Evolutionary conservation across 2,329 filamentous ascomycete species (phyloP).

Genomic region (Epichloe scottii): DNA sequence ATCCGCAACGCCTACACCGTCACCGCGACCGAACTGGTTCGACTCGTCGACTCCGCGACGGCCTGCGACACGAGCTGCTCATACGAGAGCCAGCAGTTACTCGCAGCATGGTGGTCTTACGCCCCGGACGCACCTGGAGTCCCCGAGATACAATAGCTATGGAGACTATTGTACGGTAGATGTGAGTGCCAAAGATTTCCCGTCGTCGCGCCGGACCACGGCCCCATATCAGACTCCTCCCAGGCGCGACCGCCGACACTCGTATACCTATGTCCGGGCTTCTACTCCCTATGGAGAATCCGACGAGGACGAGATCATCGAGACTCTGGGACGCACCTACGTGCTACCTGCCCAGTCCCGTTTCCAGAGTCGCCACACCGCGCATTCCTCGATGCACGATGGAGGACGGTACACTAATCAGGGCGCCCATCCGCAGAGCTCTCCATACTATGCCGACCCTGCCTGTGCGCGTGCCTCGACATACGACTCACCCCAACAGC

Average conservation of each 20-base stretch:
- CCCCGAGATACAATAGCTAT: slow-evolving; percentile 49
- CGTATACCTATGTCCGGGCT: slow-evolving; percentile 46
- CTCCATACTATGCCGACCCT: slow-evolving; percentile 23
- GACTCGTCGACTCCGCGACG: slow-evolving; percentile 37
- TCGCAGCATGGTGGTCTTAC: slow-evolving; percentile 24
- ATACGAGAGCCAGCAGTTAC: slow-evolving; percentile 26
- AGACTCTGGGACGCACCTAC: slow-evolving; percentile 38
- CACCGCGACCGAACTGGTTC: slow-evolving; percentile 39
- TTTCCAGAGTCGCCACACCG: slow-evolving; percentile 19
- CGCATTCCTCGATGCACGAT: slow-evolving; percentile 30
- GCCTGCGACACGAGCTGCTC: slow-evolving; percentile 38
- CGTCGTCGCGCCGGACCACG: slow-evolving; percentile 29
- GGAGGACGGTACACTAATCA: slow-evolving; percentile 47
- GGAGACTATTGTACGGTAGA: slow-evolving; percentile 52
- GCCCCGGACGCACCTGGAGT: slow-evolving; percentile 38
- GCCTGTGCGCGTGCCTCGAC: slow-evolving; percentile 22
- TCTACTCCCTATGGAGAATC: slow-evolving; percentile 48
- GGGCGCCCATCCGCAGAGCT: slow-evolving; percentile 41
- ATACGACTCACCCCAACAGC: slow-evolving; percentile 32
- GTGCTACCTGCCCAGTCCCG: slow-evolving; percentile 39
- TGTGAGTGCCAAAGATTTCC: slow-evolving; percentile 48
- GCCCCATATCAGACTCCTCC: slow-evolving; percentile 19
- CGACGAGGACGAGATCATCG: slow-evolving; percentile 50
- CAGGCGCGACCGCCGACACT: slow-evolving; percentile 42
- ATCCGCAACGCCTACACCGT: slow-evolving; percentile 45